Evolutionary conservation across 768 basidiomycete genomes (phyloP), one percentile per base, ranked within the genome.

Genomic region (Clitopilus hobsonii): DNA sequence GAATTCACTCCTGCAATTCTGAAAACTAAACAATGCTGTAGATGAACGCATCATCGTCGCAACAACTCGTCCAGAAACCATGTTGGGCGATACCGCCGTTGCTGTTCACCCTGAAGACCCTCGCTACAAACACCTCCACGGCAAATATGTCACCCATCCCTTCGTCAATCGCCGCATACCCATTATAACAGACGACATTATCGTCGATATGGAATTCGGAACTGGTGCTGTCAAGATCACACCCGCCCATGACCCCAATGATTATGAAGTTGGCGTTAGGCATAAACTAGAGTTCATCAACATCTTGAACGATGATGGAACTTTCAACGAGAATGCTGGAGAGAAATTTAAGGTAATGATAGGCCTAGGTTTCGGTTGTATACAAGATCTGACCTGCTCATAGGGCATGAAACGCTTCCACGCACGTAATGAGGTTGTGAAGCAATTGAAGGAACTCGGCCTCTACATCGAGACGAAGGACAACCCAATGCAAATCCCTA

Each of bases 211-310:
- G 86, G 79, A 81, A 8, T 98, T 98, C 62, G 97, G 97, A 30
- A 99, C 97, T 26, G 97, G 97, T 67, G 97, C 96, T 0, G 96
- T 98, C 51, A 98, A 99, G 76, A 98, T 98, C 64, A 98, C 97
- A 0, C 97, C 97, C 14, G 97, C 96, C 0, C 97, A 98, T 66
- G 97, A 98, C 68, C 90, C 86, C 14, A 95, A 95, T 66, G 96
- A 98, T 79, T 98, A 96, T 70, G 93, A 94, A 60, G 94, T 94
- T 60, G 97, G 94, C 8, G 65, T 84, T 63, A 75, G 96, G 38
- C 93, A 98, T 67, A 83, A 86, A 11, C 78, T 99, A 20, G 86
- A 90, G 47, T 96, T 97, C 67, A 88, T 99, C 74, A 98, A 89
- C 63, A 88, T 98, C 59, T 68, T 98, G 63, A 97, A 97, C 64